These are phyloP conservation scores for Darksidea phi DNA, from an alignment of 495 filamentous ascomycete genomes.

Conservation along the genomic window DNA sequence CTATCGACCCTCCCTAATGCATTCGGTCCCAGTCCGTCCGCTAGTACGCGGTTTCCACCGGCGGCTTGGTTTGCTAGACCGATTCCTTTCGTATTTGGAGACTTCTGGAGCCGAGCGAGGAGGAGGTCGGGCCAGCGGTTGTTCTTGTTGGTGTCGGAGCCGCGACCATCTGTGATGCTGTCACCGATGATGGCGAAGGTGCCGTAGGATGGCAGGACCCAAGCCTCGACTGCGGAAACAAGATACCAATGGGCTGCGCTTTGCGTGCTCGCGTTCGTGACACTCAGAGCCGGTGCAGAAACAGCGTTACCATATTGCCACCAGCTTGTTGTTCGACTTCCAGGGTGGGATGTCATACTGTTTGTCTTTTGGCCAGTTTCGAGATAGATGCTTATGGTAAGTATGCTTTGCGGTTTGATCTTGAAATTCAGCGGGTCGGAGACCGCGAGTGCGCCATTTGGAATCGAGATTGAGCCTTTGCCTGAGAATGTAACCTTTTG, in stretches of 20 bases:
- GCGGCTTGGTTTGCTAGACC: slow-evolving; percentile 69
- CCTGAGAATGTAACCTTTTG: slow-evolving; percentile 58
- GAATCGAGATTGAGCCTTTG: slow-evolving; percentile 52
- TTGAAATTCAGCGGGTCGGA: slow-evolving; percentile 62
- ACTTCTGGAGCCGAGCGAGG: slow-evolving; percentile 53
- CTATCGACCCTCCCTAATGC: slow-evolving; percentile 60
- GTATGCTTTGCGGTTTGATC: slow-evolving; percentile 49
- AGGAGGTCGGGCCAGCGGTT: slow-evolving; percentile 68
- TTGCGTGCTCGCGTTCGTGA: slow-evolving; percentile 30
- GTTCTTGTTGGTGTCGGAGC: slow-evolving; percentile 64
- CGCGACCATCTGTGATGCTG: slow-evolving; percentile 71
- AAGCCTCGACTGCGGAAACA: slow-evolving; percentile 61
- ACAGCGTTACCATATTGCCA: slow-evolving; percentile 55
- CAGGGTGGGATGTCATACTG: slow-evolving; percentile 65
- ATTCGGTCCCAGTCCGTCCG: slow-evolving; percentile 61
- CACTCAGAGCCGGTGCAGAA: slow-evolving; percentile 37
- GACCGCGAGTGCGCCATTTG: slow-evolving; percentile 58
- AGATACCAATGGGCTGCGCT: slow-evolving; percentile 51
- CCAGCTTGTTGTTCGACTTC: slow-evolving; percentile 64
- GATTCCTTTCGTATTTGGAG: slow-evolving; percentile 49
- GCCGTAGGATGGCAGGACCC: slow-evolving; percentile 44
- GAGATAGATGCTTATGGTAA: slow-evolving; percentile 61
- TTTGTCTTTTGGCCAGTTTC: slow-evolving; percentile 55
- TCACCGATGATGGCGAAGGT: slow-evolving; percentile 66
- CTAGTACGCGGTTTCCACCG: slow-evolving; percentile 66